Evolutionary conservation across 148 eudicot genomes (phyloP).

Genomic region (Nyssa sinensis): DNA sequence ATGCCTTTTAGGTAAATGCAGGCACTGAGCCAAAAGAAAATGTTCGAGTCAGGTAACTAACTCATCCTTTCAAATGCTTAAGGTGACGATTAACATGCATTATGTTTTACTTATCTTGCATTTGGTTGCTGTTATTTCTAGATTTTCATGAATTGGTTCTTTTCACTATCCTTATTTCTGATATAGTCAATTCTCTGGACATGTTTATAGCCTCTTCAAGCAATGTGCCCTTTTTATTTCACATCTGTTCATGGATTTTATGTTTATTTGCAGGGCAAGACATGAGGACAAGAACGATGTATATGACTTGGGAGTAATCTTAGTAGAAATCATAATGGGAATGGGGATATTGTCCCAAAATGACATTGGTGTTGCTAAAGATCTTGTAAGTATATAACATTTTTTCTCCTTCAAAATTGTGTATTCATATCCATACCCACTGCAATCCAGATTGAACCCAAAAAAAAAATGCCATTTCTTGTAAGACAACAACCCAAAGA

Average conservation of each 20-base stretch:
- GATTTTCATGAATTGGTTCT: too few relatives aligned
- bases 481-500: too few relatives aligned
- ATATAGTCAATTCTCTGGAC: too few relatives aligned
- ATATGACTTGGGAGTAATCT: conserved; percentile 71
- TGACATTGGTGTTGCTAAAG: conserved; percentile 49
- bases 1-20: conserved; percentile 29
- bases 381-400: conserved; percentile 48
- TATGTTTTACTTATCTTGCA: too few relatives aligned
- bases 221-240: too few relatives aligned
- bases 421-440: background rate
- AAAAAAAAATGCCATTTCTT: too few relatives aligned
- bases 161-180: too few relatives aligned
- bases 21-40: conserved; percentile 34
- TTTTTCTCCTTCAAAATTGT: background rate
- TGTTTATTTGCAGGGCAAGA: conserved; percentile 32
- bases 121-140: too few relatives aligned
- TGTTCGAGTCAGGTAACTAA: conserved; percentile 32
- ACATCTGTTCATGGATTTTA: too few relatives aligned
- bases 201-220: too few relatives aligned
- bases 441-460: too few relatives aligned
- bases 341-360: conserved; percentile 41
- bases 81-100: background rate
- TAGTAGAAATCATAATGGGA: conserved; percentile 67
- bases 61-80: background rate
- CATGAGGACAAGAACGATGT: conserved; percentile 53